Conservation (phyloP, 352 stramenopile genomes). For the Globisporangium orthogonon region DNA sequence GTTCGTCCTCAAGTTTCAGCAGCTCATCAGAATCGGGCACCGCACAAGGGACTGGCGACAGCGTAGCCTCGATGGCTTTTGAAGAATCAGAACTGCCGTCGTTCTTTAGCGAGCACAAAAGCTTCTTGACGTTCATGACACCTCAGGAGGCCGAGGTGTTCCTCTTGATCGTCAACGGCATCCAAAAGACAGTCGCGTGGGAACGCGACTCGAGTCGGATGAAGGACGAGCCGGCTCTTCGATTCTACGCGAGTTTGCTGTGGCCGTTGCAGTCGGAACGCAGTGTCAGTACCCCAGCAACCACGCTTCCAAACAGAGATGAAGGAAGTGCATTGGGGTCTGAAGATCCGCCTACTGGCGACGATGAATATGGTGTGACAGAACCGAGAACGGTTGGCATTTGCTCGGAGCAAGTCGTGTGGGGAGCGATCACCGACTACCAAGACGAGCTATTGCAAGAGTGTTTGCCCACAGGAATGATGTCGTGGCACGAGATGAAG, state of each 20-base stretch:
- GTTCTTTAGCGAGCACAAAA: constrained; percentile 59
- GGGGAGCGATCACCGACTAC: constrained; percentile 59
- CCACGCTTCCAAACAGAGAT: neutral
- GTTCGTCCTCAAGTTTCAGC: neutral
- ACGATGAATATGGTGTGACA: constrained; percentile 2
- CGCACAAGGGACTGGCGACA: neutral
- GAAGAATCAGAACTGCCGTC: constrained; percentile 29
- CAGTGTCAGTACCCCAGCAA: neutral
- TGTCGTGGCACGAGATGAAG: constrained; percentile 67
- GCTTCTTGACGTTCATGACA: constrained; percentile 46
- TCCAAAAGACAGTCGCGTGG: constrained; percentile 57
- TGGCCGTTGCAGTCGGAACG: constrained; percentile 37
- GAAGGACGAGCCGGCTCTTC: constrained; percentile 70
- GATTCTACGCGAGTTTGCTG: constrained; percentile 62
- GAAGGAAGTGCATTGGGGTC: neutral
- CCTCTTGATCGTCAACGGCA: constrained; percentile 35
- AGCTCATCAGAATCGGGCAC: neutral
- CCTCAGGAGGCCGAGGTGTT: constrained; percentile 34
- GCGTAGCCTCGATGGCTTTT: constrained; percentile 12
- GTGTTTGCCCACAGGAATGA: constrained; percentile 37
- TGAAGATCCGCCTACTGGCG: constrained; percentile 1
- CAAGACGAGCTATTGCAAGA: constrained; percentile 66
- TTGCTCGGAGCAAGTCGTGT: constrained; percentile 75
- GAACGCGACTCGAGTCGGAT: constrained; percentile 37
- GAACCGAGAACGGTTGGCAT: constrained; percentile 22